A percentile compares a stretch with the other conserved stretches of the same genome.
Conservation (phyloP, 1,284 basidiomycete genomes). For the Trichosporon ovoides region DNA sequence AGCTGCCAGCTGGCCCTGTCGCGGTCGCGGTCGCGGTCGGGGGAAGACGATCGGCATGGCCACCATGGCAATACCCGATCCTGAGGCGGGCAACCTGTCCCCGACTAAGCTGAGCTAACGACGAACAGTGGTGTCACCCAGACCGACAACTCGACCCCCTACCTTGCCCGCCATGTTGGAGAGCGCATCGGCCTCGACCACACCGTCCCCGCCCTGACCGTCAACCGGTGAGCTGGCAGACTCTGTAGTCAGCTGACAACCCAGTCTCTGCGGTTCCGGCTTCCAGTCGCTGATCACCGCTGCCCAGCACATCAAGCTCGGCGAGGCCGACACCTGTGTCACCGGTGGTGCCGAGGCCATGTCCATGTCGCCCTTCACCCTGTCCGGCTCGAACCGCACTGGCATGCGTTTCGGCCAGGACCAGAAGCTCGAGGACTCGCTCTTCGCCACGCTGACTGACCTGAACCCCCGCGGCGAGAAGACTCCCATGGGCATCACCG, state of each 20-base stretch:
- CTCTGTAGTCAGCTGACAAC: background rate
- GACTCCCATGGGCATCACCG: conserved; percentile 55
- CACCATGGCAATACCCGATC: background rate
- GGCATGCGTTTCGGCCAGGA: conserved; percentile 49
- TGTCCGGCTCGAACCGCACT: conserved; percentile 50
- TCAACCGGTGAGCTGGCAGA: conserved; percentile 49
- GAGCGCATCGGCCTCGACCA: conserved; percentile 53
- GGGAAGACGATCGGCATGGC: background rate
- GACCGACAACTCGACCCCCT: conserved; percentile 53
- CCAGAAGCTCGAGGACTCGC: conserved; percentile 55
- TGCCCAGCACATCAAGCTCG: conserved; percentile 53
- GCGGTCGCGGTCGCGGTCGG: no score
- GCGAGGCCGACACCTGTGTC: conserved; percentile 53
- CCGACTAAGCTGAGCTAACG: background rate
- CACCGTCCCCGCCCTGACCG: conserved; percentile 53
- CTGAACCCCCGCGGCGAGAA: conserved; percentile 50
- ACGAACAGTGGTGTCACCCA: conserved; percentile 47
- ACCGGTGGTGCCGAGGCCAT: conserved; percentile 57
- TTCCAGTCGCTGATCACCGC: conserved; percentile 56
- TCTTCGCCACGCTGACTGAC: conserved; percentile 54
- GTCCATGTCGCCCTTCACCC: conserved; percentile 53
- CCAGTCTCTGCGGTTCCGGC: conserved; percentile 54
- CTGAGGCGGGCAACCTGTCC: background rate
- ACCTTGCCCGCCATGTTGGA: conserved; percentile 56
- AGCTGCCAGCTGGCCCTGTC: background rate